A percentile compares a stretch with the other conserved stretches of the same genome.
phyloP scores from a whole-genome alignment of 2,329 filamentous ascomycete genomes.

The Fusarium drepaniforme region DNA sequence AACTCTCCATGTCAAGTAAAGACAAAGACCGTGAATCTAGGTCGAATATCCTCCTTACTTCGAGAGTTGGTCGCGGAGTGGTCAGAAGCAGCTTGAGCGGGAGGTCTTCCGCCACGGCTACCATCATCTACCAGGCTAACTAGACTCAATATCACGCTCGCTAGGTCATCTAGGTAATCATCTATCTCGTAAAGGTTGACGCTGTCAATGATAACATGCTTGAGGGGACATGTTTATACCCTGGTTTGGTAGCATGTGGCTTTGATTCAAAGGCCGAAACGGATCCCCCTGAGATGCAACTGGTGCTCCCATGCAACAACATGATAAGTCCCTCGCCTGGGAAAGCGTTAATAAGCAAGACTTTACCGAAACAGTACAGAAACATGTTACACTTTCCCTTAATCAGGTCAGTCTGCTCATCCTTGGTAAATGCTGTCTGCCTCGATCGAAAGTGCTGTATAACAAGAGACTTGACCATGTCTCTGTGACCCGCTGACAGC shows the following conservation, averaged over 20 bases:
- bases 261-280: background rate
- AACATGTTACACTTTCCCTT: constrained; percentile 46
- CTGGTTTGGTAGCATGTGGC: background rate
- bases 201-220: no score
- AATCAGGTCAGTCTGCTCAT: constrained; percentile 46
- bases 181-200: background rate
- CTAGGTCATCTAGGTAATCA: background rate
- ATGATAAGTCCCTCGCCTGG: constrained; percentile 12
- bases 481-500: constrained; percentile 39
- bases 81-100: background rate
- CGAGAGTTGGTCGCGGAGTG: background rate
- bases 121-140: background rate
- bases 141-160: background rate
- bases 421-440: constrained; percentile 2
- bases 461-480: constrained; percentile 47
- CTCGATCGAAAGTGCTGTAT: constrained; percentile 49
- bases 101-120: background rate
- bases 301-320: constrained; percentile 15
- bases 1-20: background rate
- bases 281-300: background rate
- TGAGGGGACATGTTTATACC: no score
- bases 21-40: background rate
- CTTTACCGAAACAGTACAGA: background rate
- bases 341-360: background rate
- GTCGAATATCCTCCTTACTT: background rate